These are phyloP conservation scores for Yarrowia osloensis DNA, from an alignment of 805 yeast species.

Conservation along the genomic window DNA sequence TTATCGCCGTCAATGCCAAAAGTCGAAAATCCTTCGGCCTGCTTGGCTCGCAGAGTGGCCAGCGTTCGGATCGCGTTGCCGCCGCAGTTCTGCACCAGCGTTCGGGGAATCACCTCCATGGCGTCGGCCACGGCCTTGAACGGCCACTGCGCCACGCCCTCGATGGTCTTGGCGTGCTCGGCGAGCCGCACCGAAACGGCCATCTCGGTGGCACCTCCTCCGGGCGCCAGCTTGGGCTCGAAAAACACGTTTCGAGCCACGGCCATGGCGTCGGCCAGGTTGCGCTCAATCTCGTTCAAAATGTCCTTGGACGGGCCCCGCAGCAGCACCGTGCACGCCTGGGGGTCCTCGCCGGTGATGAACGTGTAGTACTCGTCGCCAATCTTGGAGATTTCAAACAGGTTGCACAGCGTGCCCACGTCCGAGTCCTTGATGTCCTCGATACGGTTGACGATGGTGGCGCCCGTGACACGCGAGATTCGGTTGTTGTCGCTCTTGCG, in stretches of 20 bases:
- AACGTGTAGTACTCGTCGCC: slow-evolving; percentile 97
- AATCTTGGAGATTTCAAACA: slow-evolving; percentile 88
- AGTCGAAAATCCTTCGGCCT: slow-evolving; percentile 83
- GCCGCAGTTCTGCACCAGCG: slow-evolving; percentile 96
- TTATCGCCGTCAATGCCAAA: slow-evolving; percentile 93
- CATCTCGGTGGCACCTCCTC: slow-evolving; percentile 99
- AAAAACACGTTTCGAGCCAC: slow-evolving; percentile 93
- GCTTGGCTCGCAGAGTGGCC: slow-evolving; percentile 92
- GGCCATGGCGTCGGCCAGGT: slow-evolving; percentile 97
- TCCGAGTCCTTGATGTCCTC: slow-evolving; percentile 93
- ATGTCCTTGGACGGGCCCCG: slow-evolving; percentile 98
- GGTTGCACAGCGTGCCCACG: slow-evolving; percentile 84
- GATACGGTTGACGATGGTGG: slow-evolving; percentile 91
- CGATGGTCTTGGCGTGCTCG: slow-evolving; percentile 87
- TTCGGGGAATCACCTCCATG: slow-evolving; percentile 96
- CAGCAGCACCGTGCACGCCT: slow-evolving; percentile 88
- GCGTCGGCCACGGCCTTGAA: slow-evolving; percentile 99
- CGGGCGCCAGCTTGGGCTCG: slow-evolving; percentile 94
- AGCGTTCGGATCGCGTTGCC: slow-evolving; percentile 90
- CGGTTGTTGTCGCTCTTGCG: slow-evolving; percentile 95
- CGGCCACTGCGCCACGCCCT: slow-evolving; percentile 98
- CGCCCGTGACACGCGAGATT: slow-evolving; percentile 96
- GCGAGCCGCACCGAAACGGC: slow-evolving; percentile 87
- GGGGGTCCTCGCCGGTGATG: slow-evolving; percentile 73
- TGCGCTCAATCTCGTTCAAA: slow-evolving; percentile 92